Evolutionary conservation across 306 rosid genomes (phyloP).

Genomic region (Medicago arabica): DNA sequence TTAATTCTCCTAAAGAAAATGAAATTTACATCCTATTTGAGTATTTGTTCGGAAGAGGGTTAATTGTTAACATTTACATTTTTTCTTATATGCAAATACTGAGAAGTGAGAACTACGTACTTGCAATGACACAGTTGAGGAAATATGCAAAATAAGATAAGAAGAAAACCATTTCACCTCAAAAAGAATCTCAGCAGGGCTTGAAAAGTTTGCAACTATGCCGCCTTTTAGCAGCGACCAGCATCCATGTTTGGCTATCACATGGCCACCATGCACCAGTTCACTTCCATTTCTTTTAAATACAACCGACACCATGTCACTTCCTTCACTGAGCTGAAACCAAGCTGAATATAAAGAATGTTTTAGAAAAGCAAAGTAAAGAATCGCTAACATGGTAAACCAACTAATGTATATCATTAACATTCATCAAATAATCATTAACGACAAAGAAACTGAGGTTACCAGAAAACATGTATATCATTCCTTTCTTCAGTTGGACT

Average conservation of each 20-base stretch:
- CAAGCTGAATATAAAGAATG: slow-evolving; percentile 55
- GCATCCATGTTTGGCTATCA: slow-evolving; percentile 64
- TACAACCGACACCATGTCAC: slow-evolving; percentile 59
- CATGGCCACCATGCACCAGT: slow-evolving; percentile 54
- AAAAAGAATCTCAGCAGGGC: slow-evolving; percentile 58
- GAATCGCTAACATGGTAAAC: not conserved
- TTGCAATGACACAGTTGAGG: not conserved
- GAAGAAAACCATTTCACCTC: slow-evolving; percentile 52
- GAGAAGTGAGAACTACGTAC: not conserved
- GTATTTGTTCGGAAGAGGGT: not conserved
- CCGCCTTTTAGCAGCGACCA: slow-evolving; percentile 83
- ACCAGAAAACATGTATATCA: slow-evolving; percentile 66
- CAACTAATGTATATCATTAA: too few relatives aligned
- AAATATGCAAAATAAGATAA: not conserved
- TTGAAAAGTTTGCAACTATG: slow-evolving; percentile 63
- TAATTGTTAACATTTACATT: not conserved
- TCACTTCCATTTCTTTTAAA: slow-evolving; percentile 49
- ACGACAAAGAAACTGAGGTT: slow-evolving; percentile 11
- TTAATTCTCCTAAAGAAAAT: too few relatives aligned
- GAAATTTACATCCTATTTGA: not conserved
- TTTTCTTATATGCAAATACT: not conserved
- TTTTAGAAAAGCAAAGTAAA: not conserved
- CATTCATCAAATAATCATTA: not conserved
- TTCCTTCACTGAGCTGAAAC: slow-evolving; percentile 77
- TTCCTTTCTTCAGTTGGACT: slow-evolving; percentile 63